A percentile compares a stretch with the other conserved stretches of the same genome.
Evolutionary conservation across 2,329 filamentous ascomycete genomes (phyloP).

Genomic region (Hypoxylon sp.): DNA sequence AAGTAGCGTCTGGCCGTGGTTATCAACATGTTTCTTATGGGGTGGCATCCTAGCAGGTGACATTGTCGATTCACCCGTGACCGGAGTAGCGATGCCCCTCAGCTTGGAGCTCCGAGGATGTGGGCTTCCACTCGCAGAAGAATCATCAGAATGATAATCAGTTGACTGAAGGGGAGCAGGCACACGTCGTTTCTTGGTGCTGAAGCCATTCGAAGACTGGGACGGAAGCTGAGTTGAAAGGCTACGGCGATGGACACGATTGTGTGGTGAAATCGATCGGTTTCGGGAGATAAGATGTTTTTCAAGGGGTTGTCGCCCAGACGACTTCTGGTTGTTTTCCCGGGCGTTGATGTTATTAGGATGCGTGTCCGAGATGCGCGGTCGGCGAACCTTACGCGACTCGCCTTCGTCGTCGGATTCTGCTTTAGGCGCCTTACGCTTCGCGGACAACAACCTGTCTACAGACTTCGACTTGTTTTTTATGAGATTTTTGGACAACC

Average conservation of each 20-base stretch:
- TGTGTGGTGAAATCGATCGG: conserved; percentile 68
- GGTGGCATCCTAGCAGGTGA: conserved; percentile 73
- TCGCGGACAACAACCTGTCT: conserved; percentile 58
- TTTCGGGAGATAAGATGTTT: conserved; percentile 46
- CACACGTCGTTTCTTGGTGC: conserved; percentile 67
- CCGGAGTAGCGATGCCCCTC: conserved; percentile 63
- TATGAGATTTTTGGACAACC: conserved; percentile 54
- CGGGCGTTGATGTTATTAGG: conserved; percentile 48
- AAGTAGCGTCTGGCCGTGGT: conserved; percentile 88
- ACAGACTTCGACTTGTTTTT: conserved; percentile 59
- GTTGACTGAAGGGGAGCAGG: conserved; percentile 69
- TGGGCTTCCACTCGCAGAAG: conserved; percentile 67
- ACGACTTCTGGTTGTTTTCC: conserved; percentile 47
- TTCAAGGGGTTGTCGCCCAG: conserved; percentile 48
- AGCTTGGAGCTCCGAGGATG: conserved; percentile 66
- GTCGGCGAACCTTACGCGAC: conserved; percentile 61
- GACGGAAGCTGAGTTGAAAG: conserved; percentile 69
- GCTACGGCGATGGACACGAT: conserved; percentile 68
- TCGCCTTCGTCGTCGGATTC: conserved; percentile 68
- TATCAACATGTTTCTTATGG: conserved; percentile 88
- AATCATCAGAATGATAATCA: conserved; percentile 74
- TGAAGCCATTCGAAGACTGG: conserved; percentile 62
- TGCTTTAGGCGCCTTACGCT: conserved; percentile 61
- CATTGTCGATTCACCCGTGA: conserved; percentile 66
- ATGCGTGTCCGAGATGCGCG: conserved; percentile 58